Evolutionary conservation across 2,329 filamentous ascomycete genomes (phyloP).

Genomic region (Cryphonectria parasitica): DNA sequence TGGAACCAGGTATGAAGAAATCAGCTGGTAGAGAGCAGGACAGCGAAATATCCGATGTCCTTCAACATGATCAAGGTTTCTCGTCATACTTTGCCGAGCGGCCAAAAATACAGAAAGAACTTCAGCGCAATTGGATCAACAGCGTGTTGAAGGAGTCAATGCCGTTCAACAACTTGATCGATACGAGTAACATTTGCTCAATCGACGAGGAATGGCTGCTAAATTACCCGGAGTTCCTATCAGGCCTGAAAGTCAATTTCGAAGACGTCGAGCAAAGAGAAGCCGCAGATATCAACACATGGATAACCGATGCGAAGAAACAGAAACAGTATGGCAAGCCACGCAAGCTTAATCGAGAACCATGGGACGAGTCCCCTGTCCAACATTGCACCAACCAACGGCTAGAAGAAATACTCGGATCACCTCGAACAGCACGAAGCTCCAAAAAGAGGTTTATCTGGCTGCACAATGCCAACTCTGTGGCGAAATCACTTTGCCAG

Average conservation of each 20-base stretch:
- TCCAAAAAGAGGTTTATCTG: constrained; percentile 11
- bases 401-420: neutral
- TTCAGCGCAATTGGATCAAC: neutral
- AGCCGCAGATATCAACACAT: neutral
- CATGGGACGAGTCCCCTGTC: neutral
- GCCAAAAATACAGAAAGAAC: neutral
- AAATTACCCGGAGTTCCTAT: constrained; percentile 11
- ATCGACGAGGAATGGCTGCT: constrained; percentile 17
- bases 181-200: neutral
- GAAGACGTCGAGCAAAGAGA: neutral
- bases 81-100: neutral
- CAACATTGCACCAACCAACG: neutral
- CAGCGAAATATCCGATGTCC: no score
- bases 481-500: neutral
- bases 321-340: constrained; percentile 10
- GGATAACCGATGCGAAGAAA: neutral
- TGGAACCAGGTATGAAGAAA: neutral
- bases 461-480: neutral
- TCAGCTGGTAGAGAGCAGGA: neutral
- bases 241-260: neutral
- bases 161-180: constrained; percentile 5
- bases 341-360: neutral
- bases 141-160: neutral
- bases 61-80: no score
- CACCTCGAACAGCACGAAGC: constrained; percentile 1